phyloP scores from a whole-genome alignment of 2,329 filamentous ascomycete species.

The Pseudogymnoascus sp. region DNA sequence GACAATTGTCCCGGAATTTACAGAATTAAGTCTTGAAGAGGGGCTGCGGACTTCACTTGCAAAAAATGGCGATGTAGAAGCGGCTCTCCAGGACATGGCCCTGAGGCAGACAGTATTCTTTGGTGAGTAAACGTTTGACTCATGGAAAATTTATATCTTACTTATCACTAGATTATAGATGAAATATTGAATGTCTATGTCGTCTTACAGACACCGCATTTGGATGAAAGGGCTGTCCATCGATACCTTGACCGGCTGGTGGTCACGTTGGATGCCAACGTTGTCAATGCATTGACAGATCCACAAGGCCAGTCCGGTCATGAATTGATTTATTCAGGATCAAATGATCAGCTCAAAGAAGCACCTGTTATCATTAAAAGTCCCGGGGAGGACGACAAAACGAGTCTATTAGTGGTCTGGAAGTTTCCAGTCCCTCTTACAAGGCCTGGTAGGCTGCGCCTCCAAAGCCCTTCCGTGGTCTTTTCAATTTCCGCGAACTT shows the following conservation, averaged over 20 bases:
- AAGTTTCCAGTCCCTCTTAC: constrained; percentile 49
- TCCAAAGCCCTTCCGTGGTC: constrained; percentile 57
- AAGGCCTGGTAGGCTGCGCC: constrained; percentile 49
- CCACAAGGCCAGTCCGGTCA: constrained; percentile 36
- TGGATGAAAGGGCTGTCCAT: constrained; percentile 47
- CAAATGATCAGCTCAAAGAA: constrained; percentile 40
- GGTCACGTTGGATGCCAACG: constrained; percentile 57
- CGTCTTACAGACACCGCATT: constrained; percentile 54
- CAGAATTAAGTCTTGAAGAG: constrained; percentile 45
- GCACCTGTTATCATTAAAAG: constrained; percentile 39
- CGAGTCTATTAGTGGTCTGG: constrained; percentile 49
- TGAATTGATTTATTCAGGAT: constrained; percentile 52
- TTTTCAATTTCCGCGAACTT: constrained; percentile 55
- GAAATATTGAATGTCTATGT: constrained; percentile 63
- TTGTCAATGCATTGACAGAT: constrained; percentile 43
- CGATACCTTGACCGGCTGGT: constrained; percentile 53
- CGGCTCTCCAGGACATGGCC: constrained; percentile 45
- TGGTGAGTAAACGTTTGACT: constrained; percentile 42
- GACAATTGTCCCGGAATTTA: constrained; percentile 51
- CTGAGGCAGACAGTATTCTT: constrained; percentile 62
- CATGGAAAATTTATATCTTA: constrained; percentile 31
- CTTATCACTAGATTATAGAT: constrained; percentile 53
- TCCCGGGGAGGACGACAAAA: constrained; percentile 33
- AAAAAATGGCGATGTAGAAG: constrained; percentile 7
- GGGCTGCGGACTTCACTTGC: constrained; percentile 35